phyloP scores from a whole-genome alignment of 306 rosid genomes.

The Malus domestica region ASM211411v1 NC_041791.1:27811001-27811500 shows the following conservation, averaged over 20 bases:
- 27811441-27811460: constrained; percentile 19
- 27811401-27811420: constrained; percentile 30
- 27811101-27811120: not conserved
- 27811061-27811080: not conserved
- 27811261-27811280: constrained; percentile 15
- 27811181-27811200: not conserved
- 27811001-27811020: not conserved
- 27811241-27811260: not conserved
- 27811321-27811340: constrained; percentile 65
- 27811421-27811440: constrained; percentile 8
- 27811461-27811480: constrained; percentile 48
- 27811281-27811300: constrained; percentile 48
- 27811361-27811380: constrained; percentile 25
- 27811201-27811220: not conserved
- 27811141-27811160: not conserved
- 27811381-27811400: constrained; percentile 26
- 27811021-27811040: not conserved
- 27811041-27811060: not conserved
- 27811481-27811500: constrained; percentile 21
- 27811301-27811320: constrained; percentile 38
- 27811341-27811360: constrained; percentile 71
- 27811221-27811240: not conserved
- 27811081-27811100: not conserved
- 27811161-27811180: not conserved
- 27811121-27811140: not conserved